Evolutionary conservation across 2,329 filamentous ascomycete genomes (phyloP).

Genomic region (Trichophyton mentagrophytes): DNA sequence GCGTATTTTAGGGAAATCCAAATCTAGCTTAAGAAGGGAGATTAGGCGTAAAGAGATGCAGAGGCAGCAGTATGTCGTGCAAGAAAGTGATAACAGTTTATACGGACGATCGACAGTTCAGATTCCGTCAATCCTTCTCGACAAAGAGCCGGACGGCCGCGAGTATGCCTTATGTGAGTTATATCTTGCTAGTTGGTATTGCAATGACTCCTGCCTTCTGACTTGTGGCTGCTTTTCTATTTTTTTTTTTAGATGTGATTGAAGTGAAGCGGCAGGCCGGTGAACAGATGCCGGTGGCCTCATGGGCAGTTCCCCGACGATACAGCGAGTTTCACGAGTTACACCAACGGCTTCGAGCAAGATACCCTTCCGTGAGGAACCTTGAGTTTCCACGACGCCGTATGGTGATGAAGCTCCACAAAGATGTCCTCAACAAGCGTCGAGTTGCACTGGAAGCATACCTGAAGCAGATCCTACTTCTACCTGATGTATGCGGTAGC

Average conservation of each 20-base stretch:
- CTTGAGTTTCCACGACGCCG: constrained; percentile 86
- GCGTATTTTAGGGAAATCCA: constrained; percentile 83
- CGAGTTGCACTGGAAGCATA: constrained; percentile 75
- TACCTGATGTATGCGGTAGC: constrained; percentile 89
- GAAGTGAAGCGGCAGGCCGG: constrained; percentile 84
- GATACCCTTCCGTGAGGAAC: constrained; percentile 76
- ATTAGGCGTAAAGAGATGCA: constrained; percentile 90
- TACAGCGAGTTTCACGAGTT: constrained; percentile 97
- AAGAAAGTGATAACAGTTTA: constrained; percentile 94
- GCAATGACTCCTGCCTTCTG: not conserved
- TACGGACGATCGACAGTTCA: constrained; percentile 81
- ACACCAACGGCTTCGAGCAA: constrained; percentile 71
- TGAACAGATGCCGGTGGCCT: constrained; percentile 91
- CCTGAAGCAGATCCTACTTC: constrained; percentile 62
- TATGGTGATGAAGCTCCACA: constrained; percentile 92
- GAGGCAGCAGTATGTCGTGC: constrained; percentile 88
- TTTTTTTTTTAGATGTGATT: constrained; percentile 52
- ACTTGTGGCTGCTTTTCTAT: not conserved
- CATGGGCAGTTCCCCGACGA: constrained; percentile 80
- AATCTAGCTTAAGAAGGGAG: constrained; percentile 81
- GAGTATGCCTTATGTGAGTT: constrained; percentile 72
- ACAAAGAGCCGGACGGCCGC: constrained; percentile 78
- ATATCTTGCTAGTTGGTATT: not conserved
- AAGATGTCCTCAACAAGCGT: constrained; percentile 85
- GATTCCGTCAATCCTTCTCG: constrained; percentile 88